Percentiles rank a stretch among this genome's conserved stretches.
Conservation (phyloP, 257 asterid genomes). For the Nicotiana attenuata region DNA sequence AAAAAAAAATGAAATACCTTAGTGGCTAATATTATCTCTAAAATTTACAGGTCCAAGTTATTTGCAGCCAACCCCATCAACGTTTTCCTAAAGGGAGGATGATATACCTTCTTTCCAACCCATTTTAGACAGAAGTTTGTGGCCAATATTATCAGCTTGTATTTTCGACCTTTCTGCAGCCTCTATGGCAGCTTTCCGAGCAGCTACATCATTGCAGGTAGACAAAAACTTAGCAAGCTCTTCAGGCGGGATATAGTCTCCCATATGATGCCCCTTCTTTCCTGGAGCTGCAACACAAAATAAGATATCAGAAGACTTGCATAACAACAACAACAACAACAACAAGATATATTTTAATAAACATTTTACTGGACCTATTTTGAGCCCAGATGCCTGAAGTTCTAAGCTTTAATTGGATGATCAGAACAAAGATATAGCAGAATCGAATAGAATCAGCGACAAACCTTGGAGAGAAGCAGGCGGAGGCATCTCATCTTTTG, state of each 20-base stretch:
- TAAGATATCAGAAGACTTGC: constrained; percentile 9
- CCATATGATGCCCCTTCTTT: constrained; percentile 95
- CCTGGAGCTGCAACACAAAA: constrained; percentile 27
- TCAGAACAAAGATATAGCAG: neutral
- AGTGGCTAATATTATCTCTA: neutral
- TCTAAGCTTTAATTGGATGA: neutral
- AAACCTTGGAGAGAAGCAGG: constrained; percentile 77
- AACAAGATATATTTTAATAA: constrained; percentile 3
- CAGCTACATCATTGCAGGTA: constrained; percentile 60
- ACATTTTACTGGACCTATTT: neutral
- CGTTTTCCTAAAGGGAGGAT: neutral
- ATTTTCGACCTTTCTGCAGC: constrained; percentile 57
- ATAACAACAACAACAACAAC: too few relatives aligned
- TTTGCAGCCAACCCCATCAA: neutral
- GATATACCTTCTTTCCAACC: constrained; percentile 91
- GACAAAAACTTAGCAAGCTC: constrained; percentile 88
- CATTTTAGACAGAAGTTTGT: constrained; percentile 79
- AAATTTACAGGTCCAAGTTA: neutral
- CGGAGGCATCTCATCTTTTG: constrained; percentile 97
- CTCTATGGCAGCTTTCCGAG: constrained; percentile 56
- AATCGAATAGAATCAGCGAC: neutral
- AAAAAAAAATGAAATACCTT: neutral
- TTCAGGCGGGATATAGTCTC: constrained; percentile 86
- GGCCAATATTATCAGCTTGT: constrained; percentile 94
- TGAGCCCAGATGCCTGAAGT: neutral